These are phyloP conservation scores for Helichrysum umbraculigerum DNA, from an alignment of 129 eudicot genomes.

Conservation along the genomic window DNA sequence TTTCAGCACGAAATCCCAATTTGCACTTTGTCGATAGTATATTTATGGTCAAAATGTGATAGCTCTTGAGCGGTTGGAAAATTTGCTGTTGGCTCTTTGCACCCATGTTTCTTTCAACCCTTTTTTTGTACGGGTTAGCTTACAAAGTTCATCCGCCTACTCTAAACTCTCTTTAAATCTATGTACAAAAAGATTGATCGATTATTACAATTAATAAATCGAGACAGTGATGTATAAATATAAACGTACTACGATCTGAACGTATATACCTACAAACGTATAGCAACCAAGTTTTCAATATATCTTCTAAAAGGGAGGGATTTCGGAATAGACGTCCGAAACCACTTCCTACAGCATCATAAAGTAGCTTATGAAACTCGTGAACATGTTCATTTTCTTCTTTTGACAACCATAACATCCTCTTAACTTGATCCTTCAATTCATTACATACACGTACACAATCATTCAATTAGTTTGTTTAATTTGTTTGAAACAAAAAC, in stretches of 20 bases:
- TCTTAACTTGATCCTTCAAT: conserved; percentile 25
- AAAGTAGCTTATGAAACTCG: conserved; percentile 26
- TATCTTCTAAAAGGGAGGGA: conserved; percentile 35
- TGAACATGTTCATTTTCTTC: conserved; percentile 28
- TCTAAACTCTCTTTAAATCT: conserved; percentile 41
- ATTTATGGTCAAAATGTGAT: background rate
- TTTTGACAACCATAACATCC: conserved; percentile 46
- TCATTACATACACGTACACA: background rate
- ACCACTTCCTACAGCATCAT: background rate
- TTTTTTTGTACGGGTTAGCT: conserved; percentile 4
- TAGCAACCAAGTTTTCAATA: conserved; percentile 44
- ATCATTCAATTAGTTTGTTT: background rate
- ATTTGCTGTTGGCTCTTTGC: conserved; percentile 10
- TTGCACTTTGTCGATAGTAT: conserved; percentile 1
- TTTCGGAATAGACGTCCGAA: background rate
- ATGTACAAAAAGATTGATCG: background rate
- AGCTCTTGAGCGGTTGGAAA: conserved; percentile 43
- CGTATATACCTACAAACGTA: conserved; percentile 26
- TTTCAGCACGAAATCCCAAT: conserved; percentile 28
- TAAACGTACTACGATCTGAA: too few species aligned
- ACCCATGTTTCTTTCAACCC: background rate
- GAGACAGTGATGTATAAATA: too few species aligned
- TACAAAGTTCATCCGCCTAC: conserved; percentile 47
- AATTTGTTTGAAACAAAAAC: background rate
- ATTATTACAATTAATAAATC: background rate